These are phyloP conservation scores for Citrullus amarus DNA, from an alignment of 306 rosid species.

Conservation along the genomic window DNA sequence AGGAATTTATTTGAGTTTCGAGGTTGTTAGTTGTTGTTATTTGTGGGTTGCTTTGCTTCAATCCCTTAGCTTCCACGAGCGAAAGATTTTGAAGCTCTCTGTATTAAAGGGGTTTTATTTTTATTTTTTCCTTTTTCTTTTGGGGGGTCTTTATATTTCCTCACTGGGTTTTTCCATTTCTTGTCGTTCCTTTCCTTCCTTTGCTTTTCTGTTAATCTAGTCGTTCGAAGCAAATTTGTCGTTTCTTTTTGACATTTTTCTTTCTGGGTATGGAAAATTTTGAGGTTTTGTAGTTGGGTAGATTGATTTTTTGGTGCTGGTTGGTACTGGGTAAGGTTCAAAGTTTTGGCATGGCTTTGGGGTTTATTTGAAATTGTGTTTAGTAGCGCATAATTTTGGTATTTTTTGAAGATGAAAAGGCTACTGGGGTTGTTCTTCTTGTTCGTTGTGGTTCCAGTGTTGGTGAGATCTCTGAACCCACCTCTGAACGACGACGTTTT, in stretches of 20 bases:
- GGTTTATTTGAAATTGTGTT: conserved; percentile 9
- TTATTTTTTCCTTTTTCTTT: neutral
- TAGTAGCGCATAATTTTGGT: conserved; percentile 25
- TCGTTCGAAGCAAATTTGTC: conserved; percentile 4
- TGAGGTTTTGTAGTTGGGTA: conserved; percentile 4
- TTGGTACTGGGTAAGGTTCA: neutral
- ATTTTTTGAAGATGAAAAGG: conserved; percentile 28
- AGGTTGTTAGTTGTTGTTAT: neutral
- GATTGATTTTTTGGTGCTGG: neutral
- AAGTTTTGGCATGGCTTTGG: conserved; percentile 29
- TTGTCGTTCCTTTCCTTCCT: neutral
- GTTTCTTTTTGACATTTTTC: neutral
- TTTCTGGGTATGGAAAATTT: neutral
- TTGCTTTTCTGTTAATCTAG: neutral
- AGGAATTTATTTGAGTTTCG: neutral
- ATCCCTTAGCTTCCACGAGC: neutral
- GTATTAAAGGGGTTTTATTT: neutral
- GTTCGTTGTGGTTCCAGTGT: conserved; percentile 25
- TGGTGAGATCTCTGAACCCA: conserved; percentile 47
- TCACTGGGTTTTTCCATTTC: neutral
- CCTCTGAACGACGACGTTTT: conserved; percentile 86
- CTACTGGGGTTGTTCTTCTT: conserved; percentile 18
- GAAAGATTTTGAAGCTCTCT: neutral
- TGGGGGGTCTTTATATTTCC: neutral
- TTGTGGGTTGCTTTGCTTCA: neutral